Evolutionary conservation across 1,139 yeast species (phyloP).

Genomic region (Candida neerlandica): DNA sequence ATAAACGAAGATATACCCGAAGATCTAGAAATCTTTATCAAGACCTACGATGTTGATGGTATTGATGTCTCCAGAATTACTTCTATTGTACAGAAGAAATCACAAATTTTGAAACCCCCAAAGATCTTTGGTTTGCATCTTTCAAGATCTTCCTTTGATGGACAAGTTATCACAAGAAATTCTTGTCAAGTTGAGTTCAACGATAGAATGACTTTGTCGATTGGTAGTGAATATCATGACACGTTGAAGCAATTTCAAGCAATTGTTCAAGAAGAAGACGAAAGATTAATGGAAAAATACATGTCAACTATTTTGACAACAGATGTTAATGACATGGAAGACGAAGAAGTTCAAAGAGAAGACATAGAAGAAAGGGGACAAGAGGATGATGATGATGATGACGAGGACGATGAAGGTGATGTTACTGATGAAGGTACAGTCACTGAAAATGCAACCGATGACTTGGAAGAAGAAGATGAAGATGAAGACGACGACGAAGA

Average conservation of each 20-base stretch:
- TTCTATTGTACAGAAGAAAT: slow-evolving; percentile 67
- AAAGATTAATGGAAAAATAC: slow-evolving; percentile 15
- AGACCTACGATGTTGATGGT: slow-evolving; percentile 45
- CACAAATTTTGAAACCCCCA: slow-evolving; percentile 68
- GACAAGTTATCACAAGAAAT: slow-evolving; percentile 73
- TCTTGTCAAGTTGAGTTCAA: slow-evolving; percentile 71
- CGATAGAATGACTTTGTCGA: slow-evolving; percentile 55
- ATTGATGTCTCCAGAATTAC: slow-evolving; percentile 50
- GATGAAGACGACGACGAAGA: slow-evolving; percentile 20
- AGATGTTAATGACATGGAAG: slow-evolving; percentile 49
- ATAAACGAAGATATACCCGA: slow-evolving; percentile 64
- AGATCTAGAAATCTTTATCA: slow-evolving; percentile 48
- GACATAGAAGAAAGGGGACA: slow-evolving; percentile 46
- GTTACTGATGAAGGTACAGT: slow-evolving; percentile 22
- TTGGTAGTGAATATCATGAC: slow-evolving; percentile 47
- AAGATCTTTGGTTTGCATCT: slow-evolving; percentile 72
- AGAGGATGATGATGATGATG: slow-evolving; percentile 29
- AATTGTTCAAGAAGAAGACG: slow-evolving; percentile 20
- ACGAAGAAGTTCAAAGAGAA: slow-evolving; percentile 44
- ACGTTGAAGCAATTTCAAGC: slow-evolving; percentile 40
- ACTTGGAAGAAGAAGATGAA: slow-evolving; percentile 27
- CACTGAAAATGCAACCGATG: slow-evolving; percentile 23
- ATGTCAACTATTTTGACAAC: slow-evolving; percentile 40
- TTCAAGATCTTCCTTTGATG: slow-evolving; percentile 77
- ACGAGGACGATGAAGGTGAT: slow-evolving; percentile 25